Percentiles rank a stretch among this genome's conserved stretches.
phyloP scores from a whole-genome alignment of 805 yeast genomes.

The Nakazawaea sp. region DNA sequence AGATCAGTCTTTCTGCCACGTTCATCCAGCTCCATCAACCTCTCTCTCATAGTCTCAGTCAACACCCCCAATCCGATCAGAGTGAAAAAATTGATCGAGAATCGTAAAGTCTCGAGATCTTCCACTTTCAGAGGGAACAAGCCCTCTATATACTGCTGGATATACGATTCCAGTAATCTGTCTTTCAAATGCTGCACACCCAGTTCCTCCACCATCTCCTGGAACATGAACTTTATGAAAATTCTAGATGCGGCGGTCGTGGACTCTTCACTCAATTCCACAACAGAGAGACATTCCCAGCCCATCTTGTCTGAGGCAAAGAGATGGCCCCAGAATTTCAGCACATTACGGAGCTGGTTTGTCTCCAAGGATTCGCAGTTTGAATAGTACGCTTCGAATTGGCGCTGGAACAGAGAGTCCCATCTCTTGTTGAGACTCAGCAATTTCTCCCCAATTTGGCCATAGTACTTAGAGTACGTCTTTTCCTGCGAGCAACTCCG shows the following conservation, averaged over 20 bases:
- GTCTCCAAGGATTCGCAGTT: slow-evolving; percentile 62
- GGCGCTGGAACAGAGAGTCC: slow-evolving; percentile 43
- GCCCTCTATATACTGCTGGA: slow-evolving; percentile 42
- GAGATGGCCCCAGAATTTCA: slow-evolving; percentile 81
- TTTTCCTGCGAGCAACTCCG: slow-evolving; percentile 82
- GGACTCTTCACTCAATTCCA: slow-evolving; percentile 59
- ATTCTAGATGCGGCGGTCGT: slow-evolving; percentile 81
- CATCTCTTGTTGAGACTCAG: slow-evolving; percentile 46
- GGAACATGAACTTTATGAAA: slow-evolving; percentile 72
- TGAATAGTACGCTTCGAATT: slow-evolving; percentile 52
- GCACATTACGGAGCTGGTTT: slow-evolving; percentile 68
- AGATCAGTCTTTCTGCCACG: slow-evolving; percentile 12
- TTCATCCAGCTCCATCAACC: slow-evolving; percentile 14
- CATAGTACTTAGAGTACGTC: slow-evolving; percentile 80
- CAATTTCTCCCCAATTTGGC: slow-evolving; percentile 65
- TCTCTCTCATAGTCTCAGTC: slow-evolving; percentile 74
- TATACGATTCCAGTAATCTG: slow-evolving; percentile 45
- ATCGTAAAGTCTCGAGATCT: slow-evolving; percentile 51
- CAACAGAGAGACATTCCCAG: slow-evolving; percentile 50
- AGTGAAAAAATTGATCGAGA: slow-evolving; percentile 85
- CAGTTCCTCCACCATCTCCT: slow-evolving; percentile 70
- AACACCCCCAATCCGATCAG: slow-evolving; percentile 84
- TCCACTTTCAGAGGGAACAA: slow-evolving; percentile 48
- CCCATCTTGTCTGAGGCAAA: slow-evolving; percentile 64
- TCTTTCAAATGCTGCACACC: slow-evolving; percentile 48